Evolutionary conservation across 176 grass and related monocot genomes (phyloP), one percentile per base, ranked within the genome.

Genomic region (Raddia distichophylla): DNA sequence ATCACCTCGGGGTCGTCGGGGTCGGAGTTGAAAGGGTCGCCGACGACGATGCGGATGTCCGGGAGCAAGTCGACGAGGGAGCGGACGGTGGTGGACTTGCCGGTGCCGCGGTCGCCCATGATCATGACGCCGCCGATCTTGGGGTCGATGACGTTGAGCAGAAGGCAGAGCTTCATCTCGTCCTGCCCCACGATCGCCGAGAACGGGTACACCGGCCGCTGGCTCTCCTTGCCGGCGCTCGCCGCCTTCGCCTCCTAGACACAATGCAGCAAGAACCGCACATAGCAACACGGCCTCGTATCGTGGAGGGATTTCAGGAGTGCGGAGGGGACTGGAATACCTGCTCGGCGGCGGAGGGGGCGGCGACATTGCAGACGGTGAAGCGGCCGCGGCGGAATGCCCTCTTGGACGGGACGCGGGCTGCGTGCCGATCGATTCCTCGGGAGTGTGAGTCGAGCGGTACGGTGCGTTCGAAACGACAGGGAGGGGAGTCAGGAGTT

Each of bases 61-160:
- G 96, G 96, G 11, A 99, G 96, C 72, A 99, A 84, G 82, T 99
- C 96, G 37, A 99, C 85, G 62, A 99, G 92, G 76, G 96, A 99
- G 46, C 96, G 96, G 1, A 99, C 96, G 59, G 91, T 83, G 67
- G 96, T 99, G 42, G 96, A 99, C 85, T 99, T 99, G 14, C 96
- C 96, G 3, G 96, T 99, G 67, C 96, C 96, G 1, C 96, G 75
- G 87, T 99, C 96, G 49, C 96, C 96, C 96, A 99, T 99, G 77
- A 99, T 99, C 96, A 99, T 99, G 64, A 99, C 96, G 37, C 96
- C 96, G 74, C 96, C 96, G 59, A 99, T 93, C 84, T 99, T 99
- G 64, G 96, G 96, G 80, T 99, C 96, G 76, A 99, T 99, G 48
- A 99, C 96, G 79, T 99, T 99, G 34, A 99, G 93, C 55, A 99